These are phyloP conservation scores for grape (Vitis vinifera) DNA, from an alignment of 164 flowering plant species.

Conservation along the genomic window ASM3070453v1 NC_081808.1:9639001-9639500, in stretches of 20 bases:
- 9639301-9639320: background rate
- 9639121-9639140: conserved; percentile 7
- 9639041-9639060: background rate
- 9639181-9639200: background rate
- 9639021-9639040: background rate
- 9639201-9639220: no score
- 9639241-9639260: background rate
- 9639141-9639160: background rate
- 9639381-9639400: no score
- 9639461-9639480: no score
- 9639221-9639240: background rate
- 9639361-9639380: no score
- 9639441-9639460: no score
- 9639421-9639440: no score
- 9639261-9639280: background rate
- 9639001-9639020: background rate
- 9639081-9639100: background rate
- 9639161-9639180: background rate
- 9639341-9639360: background rate
- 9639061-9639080: conserved; percentile 8
- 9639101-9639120: background rate
- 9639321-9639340: background rate
- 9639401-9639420: no score
- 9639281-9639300: background rate
- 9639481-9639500: no score